Conservation (phyloP, 257 asterid genomes). For the Ocimum tenuiflorum region DNA sequence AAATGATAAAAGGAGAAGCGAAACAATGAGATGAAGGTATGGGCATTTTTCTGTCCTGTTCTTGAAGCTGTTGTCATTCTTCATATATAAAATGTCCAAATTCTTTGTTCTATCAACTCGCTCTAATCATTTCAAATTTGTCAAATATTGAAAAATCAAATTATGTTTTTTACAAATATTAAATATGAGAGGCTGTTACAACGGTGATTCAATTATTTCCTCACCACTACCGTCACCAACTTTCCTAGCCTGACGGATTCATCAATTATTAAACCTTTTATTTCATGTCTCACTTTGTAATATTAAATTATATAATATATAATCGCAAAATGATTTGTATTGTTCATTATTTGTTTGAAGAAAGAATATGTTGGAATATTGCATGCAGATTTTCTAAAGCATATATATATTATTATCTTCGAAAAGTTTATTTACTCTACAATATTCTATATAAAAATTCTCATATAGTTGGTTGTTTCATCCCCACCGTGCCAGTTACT, state of each 20-base stretch:
- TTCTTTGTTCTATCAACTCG: constrained; percentile 31
- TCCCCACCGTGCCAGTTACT: too few species aligned
- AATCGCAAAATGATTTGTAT: background rate
- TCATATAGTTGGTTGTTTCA: too few species aligned
- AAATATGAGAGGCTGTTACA: constrained; percentile 7
- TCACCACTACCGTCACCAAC: background rate
- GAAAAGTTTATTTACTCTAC: background rate
- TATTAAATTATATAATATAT: too few species aligned
- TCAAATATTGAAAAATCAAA: constrained; percentile 19
- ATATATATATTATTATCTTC: background rate
- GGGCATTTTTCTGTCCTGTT: constrained; percentile 35
- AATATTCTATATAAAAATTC: background rate
- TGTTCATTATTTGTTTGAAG: background rate
- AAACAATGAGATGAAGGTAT: constrained; percentile 32
- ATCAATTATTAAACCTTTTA: background rate
- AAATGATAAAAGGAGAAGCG: constrained; percentile 22
- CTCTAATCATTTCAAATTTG: constrained; percentile 23
- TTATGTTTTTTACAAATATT: background rate
- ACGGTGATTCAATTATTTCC: constrained; percentile 19
- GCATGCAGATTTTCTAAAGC: constrained; percentile 2
- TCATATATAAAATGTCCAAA: constrained; percentile 18
- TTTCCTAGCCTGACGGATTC: background rate
- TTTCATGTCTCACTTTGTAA: background rate
- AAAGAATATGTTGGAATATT: background rate
- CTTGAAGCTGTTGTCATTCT: constrained; percentile 15